Conservation (phyloP, 495 filamentous ascomycete species). For the Neurospora tetrasperma region DNA sequence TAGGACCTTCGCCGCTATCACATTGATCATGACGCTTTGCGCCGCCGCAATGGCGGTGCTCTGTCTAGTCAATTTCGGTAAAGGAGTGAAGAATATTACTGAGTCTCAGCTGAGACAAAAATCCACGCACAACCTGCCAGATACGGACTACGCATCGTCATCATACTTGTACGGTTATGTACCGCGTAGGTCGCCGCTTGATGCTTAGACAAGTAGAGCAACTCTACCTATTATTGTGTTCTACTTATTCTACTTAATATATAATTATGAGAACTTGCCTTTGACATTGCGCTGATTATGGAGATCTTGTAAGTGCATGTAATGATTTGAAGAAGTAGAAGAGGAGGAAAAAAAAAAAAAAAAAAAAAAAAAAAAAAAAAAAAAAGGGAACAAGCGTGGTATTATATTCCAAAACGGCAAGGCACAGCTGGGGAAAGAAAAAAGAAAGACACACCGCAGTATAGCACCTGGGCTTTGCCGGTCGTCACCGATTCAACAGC, state of each 20-base stretch:
- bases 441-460: conserved; percentile 8
- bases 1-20: neutral
- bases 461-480: conserved; percentile 18
- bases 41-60: neutral
- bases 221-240: neutral
- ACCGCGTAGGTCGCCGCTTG: neutral
- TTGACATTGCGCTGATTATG: neutral
- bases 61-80: neutral
- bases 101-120: neutral
- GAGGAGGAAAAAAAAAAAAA: neutral
- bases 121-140: neutral
- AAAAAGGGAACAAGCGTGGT: neutral
- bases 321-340: neutral
- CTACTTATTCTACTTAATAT: neutral
- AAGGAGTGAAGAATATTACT: neutral
- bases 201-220: neutral
- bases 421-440: neutral
- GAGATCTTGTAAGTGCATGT: neutral
- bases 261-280: neutral
- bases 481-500: conserved; percentile 36
- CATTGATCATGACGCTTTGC: neutral
- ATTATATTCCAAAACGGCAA: neutral
- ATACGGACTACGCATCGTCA: neutral
- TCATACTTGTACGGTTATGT: neutral
- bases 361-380: too few species aligned